Evolutionary conservation across 2,329 filamentous ascomycete species (phyloP), one percentile per base, ranked within the genome.

Genomic region (Cladosporium velox): DNA sequence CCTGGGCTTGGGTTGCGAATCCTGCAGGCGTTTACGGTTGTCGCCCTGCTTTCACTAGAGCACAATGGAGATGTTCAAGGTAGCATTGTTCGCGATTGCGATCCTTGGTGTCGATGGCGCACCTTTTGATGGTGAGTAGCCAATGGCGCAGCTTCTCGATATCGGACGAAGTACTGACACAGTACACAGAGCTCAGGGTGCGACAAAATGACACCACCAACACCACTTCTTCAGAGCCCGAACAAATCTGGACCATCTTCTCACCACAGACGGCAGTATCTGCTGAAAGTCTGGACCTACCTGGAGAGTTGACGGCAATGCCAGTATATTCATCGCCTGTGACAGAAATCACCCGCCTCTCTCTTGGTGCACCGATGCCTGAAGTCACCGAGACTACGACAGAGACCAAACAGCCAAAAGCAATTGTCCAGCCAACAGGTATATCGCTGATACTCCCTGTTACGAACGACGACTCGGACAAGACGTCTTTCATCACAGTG

Each of bases 201-300:
- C 52, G 61, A 52, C 61, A 64, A n/a, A 64, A 57, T 26, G 51
- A 64, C 49, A 64, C 35, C 18, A 14, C 49, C 34, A 63, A 35
- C 24, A 54, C 24, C n/a, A 64, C 61, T 32, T 57, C 61, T 15
- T 32, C 51, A 10, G 34, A 41, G 7, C 26, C 54, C 15, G 51
- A 57, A 8, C 18, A 18, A 32, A 12, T 7, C n/a, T 28, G 32
- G 35, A 47, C 51, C 18, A 55, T 64, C 61, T 57, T 64, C 12
- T 52, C 61, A 52, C 61, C 61, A 15, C 32, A 57, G 18, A 57
- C 28, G 14, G 26, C n/a, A 24, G 12, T 15, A 11, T 57, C 61
- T 4, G 11, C 12, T 11, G 28, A 30, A 8, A 32, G 21, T 2
- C 10, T 64, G 8, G 51, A 57, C n/a, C 4, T 64, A 11, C 61